phyloP scores from a whole-genome alignment of 148 eudicot genomes.

The Rhododendron ferrugineum region DNA sequence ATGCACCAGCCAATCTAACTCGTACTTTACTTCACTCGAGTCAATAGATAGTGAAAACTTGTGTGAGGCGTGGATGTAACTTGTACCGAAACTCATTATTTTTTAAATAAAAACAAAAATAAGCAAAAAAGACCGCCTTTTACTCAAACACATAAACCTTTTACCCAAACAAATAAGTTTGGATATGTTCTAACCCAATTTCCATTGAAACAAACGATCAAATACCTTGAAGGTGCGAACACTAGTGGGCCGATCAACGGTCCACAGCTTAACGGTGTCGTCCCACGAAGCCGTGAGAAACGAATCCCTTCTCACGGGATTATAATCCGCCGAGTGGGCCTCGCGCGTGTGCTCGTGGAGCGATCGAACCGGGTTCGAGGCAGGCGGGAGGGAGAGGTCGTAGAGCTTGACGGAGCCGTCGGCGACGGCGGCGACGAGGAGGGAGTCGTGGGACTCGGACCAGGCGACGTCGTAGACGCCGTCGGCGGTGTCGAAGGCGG shows the following conservation, averaged over 20 bases:
- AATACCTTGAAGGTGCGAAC: conserved; percentile 64
- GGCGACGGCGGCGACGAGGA: conserved; percentile 75
- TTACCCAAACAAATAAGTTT: not conserved
- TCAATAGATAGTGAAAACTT: not conserved
- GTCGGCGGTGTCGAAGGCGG: conserved; percentile 90
- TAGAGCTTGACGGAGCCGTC: conserved; percentile 85
- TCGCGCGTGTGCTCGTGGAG: conserved; percentile 84
- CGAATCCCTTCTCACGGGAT: conserved; percentile 71
- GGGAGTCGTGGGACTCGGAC: conserved; percentile 88
- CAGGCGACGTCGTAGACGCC: conserved; percentile 91
- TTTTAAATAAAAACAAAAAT: no score
- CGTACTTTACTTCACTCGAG: not conserved
- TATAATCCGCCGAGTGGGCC: conserved; percentile 69
- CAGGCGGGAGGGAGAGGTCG: conserved; percentile 75
- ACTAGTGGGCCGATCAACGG: conserved; percentile 69
- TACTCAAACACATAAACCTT: not conserved
- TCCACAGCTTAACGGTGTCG: conserved; percentile 88
- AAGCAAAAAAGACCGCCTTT: no score
- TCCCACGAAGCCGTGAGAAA: conserved; percentile 86
- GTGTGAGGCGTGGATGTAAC: not conserved
- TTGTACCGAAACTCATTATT: no score
- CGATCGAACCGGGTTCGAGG: conserved; percentile 67
- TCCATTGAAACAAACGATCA: not conserved
- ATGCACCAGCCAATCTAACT: not conserved
- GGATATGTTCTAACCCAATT: not conserved